Conservation (phyloP, 306 rosid species). For the Begonia masoniana region DNA sequence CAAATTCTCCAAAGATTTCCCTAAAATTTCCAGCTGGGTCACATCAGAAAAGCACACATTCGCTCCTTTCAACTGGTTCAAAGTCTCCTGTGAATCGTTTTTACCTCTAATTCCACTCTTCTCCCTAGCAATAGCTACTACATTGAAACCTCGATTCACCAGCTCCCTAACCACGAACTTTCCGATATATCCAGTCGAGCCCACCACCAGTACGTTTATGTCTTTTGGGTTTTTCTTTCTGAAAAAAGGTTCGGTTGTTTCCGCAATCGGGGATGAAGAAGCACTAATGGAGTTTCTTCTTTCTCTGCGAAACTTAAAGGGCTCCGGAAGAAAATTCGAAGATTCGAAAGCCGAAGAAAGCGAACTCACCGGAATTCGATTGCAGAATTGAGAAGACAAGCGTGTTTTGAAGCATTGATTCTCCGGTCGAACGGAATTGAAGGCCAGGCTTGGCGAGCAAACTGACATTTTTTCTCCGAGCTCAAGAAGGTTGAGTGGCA, state of each 20-base stretch:
- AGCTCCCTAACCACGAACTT: slow-evolving; percentile 78
- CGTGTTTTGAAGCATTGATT: slow-evolving; percentile 21
- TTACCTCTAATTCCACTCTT: slow-evolving; percentile 72
- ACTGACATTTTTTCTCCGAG: slow-evolving; percentile 38
- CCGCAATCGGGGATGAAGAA: slow-evolving; percentile 27
- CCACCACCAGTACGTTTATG: slow-evolving; percentile 60
- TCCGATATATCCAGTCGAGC: slow-evolving; percentile 96
- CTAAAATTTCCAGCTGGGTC: slow-evolving; percentile 46
- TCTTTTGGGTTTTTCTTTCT: slow-evolving; percentile 65
- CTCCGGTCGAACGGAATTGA: slow-evolving; percentile 40
- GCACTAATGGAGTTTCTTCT: slow-evolving; percentile 35
- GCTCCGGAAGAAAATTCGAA: slow-evolving; percentile 11
- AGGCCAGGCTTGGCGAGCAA: slow-evolving; percentile 35
- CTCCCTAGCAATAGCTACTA: slow-evolving; percentile 73
- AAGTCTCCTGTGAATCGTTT: slow-evolving; percentile 39
- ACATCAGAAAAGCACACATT: slow-evolving; percentile 79
- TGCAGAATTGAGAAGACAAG: slow-evolving; percentile 41
- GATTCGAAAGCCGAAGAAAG: slow-evolving; percentile 18
- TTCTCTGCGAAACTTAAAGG: slow-evolving; percentile 20
- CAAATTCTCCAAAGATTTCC: slow-evolving; percentile 33
- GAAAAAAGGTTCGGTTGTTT: slow-evolving; percentile 28
- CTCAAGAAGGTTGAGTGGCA: neutral
- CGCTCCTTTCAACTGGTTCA: slow-evolving; percentile 56
- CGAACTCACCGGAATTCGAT: slow-evolving; percentile 39
- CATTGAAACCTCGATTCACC: slow-evolving; percentile 65